Conservation (phyloP, 1,139 yeast genomes). For the Trichomonascaceae sp. region DNA sequence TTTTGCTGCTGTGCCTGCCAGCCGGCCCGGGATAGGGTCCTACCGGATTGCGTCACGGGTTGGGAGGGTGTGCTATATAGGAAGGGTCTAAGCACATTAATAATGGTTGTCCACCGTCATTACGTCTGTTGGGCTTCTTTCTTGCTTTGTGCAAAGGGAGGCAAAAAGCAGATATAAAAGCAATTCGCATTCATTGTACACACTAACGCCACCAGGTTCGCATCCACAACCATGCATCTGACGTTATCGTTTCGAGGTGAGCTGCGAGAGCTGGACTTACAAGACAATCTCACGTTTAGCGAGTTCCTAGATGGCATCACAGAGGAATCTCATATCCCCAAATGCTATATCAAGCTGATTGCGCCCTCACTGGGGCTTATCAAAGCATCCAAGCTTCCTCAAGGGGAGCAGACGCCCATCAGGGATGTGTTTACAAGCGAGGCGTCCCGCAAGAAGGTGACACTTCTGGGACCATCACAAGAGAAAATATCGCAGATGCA, state of each 20-base stretch:
- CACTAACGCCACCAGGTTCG: no score
- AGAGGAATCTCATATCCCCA: conserved; percentile 16
- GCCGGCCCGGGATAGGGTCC: no score
- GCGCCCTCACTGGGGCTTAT: conserved; percentile 19
- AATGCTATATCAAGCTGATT: conserved; percentile 19
- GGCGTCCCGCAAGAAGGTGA: conserved; percentile 14
- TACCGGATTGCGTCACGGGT: no score
- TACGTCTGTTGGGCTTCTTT: no score
- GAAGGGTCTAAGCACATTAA: no score
- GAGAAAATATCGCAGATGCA: conserved; percentile 15
- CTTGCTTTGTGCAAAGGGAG: no score
- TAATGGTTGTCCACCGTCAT: no score
- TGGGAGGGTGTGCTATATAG: no score
- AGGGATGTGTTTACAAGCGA: conserved; percentile 11
- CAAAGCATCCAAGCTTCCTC: conserved; percentile 10
- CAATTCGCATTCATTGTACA: no score
- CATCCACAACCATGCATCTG: conserved; percentile 2
- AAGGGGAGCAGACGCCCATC: conserved; percentile 9
- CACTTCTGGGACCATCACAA: conserved; percentile 20
- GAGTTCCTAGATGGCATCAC: conserved; percentile 17
- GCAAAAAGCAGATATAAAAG: no score
- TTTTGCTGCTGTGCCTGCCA: no score
- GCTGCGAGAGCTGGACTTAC: conserved; percentile 10
- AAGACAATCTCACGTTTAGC: conserved; percentile 10
- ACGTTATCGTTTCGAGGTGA: conserved; percentile 12